These are phyloP conservation scores for Suillus sp. DNA, from an alignment of 768 basidiomycete genomes.

Conservation along the genomic window DNA sequence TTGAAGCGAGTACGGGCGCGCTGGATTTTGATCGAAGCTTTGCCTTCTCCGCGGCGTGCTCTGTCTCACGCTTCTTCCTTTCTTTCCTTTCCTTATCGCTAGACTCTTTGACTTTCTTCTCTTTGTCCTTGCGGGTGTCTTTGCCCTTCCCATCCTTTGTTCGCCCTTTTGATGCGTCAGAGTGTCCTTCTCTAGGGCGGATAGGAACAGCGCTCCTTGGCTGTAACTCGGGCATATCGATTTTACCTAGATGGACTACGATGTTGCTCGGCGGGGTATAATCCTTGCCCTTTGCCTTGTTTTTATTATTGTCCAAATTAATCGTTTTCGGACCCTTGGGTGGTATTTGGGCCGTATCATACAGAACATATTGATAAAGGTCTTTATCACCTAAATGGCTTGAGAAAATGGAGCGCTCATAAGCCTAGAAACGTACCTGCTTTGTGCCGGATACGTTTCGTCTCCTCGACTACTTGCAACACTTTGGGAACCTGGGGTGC, in stretches of 20 bases:
- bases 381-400: constrained; percentile 57
- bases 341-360: constrained; percentile 50
- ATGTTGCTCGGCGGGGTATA: constrained; percentile 73
- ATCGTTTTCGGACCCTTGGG: constrained; percentile 66
- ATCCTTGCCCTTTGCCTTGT: constrained; percentile 45
- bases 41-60: constrained; percentile 46
- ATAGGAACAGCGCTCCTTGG: constrained; percentile 40
- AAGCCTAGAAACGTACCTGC: constrained; percentile 47
- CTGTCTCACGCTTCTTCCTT: constrained; percentile 32
- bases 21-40: constrained; percentile 15
- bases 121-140: constrained; percentile 1
- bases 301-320: constrained; percentile 52
- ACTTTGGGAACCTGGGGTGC: constrained; percentile 74
- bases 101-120: background rate
- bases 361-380: constrained; percentile 75
- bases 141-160: constrained; percentile 9
- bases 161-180: background rate
- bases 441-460: constrained; percentile 76
- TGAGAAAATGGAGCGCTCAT: constrained; percentile 18
- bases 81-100: constrained; percentile 32
- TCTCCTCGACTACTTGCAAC: constrained; percentile 76
- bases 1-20: constrained; percentile 8
- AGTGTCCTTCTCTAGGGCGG: constrained; percentile 18
- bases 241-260: constrained; percentile 80
- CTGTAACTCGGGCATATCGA: constrained; percentile 81